Evolutionary conservation across 2,329 filamentous ascomycete genomes (phyloP).

Genomic region (Aschersonia sp.): DNA sequence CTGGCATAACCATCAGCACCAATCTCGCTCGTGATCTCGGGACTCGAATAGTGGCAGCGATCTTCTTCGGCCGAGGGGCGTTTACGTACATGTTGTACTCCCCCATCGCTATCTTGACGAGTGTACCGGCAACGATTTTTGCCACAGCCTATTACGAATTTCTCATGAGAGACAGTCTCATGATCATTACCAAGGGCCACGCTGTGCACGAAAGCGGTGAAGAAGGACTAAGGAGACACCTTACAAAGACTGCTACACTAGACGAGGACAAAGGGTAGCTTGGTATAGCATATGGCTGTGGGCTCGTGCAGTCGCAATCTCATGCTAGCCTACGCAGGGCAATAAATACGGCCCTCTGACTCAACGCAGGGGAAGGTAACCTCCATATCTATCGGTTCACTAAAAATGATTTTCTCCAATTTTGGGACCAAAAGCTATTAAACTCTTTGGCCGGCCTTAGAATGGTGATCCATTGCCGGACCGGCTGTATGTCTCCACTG

Average conservation of each 20-base stretch:
- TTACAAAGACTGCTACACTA: slow-evolving; percentile 2
- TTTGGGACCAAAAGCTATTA: too few relatives aligned
- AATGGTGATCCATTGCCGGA: too few relatives aligned
- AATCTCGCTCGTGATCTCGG: slow-evolving; percentile 45
- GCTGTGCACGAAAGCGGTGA: slow-evolving; percentile 13
- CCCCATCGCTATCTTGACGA: slow-evolving; percentile 39
- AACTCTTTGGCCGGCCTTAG: too few relatives aligned
- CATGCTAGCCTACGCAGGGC: too few relatives aligned
- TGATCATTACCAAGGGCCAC: slow-evolving; percentile 33
- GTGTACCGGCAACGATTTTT: slow-evolving; percentile 40
- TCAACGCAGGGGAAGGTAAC: too few relatives aligned
- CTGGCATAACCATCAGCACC: slow-evolving; percentile 35
- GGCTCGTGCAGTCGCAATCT: too few relatives aligned
- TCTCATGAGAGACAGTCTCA: slow-evolving; percentile 35
- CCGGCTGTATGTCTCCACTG: too few relatives aligned
- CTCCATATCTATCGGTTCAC: too few relatives aligned
- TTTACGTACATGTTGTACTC: slow-evolving; percentile 22
- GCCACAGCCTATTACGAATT: slow-evolving; percentile 40
- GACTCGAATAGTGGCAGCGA: slow-evolving; percentile 41
- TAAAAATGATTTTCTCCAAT: too few relatives aligned
- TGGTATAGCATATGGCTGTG: not conserved
- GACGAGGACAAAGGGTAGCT: not conserved
- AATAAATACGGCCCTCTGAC: too few relatives aligned
- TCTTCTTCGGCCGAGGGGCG: slow-evolving; percentile 24
- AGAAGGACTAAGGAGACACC: slow-evolving; percentile 7